phyloP scores from a whole-genome alignment of 2,329 filamentous ascomycete species.

The Drechslerella stenobrocha region DNA sequence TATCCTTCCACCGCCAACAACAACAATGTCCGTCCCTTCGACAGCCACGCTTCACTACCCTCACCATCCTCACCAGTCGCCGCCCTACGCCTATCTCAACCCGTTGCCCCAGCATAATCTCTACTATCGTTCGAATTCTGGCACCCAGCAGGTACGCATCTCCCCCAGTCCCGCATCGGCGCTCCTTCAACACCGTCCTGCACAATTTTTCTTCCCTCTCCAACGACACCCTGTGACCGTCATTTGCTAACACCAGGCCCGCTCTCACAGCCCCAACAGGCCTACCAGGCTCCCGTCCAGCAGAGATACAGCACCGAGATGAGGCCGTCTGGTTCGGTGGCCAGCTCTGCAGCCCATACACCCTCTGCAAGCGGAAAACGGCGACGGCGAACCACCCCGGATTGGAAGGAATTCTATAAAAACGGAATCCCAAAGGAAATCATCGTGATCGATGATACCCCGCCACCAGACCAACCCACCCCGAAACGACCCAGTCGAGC shows the following conservation, averaged over 20 bases:
- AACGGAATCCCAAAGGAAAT: slow-evolving; percentile 82
- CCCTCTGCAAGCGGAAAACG: slow-evolving; percentile 54
- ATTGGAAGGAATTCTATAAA: slow-evolving; percentile 80
- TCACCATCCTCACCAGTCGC: slow-evolving; percentile 42
- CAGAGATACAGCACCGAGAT: slow-evolving; percentile 55
- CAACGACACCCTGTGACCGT: slow-evolving; percentile 6
- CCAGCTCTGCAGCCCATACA: slow-evolving; percentile 33
- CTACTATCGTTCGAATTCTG: slow-evolving; percentile 42
- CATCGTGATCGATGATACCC: slow-evolving; percentile 79
- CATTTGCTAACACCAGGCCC: slow-evolving; percentile 22
- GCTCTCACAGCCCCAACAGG: slow-evolving; percentile 29
- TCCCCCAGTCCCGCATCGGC: neutral
- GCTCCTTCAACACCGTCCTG: neutral
- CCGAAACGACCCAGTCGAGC: slow-evolving; percentile 50
- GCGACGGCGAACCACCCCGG: slow-evolving; percentile 66
- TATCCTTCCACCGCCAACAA: slow-evolving; percentile 11
- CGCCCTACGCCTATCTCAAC: slow-evolving; percentile 44
- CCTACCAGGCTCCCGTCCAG: slow-evolving; percentile 16
- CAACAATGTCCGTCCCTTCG: slow-evolving; percentile 44
- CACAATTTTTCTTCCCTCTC: neutral
- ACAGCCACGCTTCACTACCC: slow-evolving; percentile 47
- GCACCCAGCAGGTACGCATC: slow-evolving; percentile 39
- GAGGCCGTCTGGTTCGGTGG: slow-evolving; percentile 54
- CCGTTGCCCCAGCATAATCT: slow-evolving; percentile 40
- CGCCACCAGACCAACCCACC: slow-evolving; percentile 58